phyloP scores from a whole-genome alignment of 495 filamentous ascomycete genomes.

The Annulohypoxylon moriforme region DNA sequence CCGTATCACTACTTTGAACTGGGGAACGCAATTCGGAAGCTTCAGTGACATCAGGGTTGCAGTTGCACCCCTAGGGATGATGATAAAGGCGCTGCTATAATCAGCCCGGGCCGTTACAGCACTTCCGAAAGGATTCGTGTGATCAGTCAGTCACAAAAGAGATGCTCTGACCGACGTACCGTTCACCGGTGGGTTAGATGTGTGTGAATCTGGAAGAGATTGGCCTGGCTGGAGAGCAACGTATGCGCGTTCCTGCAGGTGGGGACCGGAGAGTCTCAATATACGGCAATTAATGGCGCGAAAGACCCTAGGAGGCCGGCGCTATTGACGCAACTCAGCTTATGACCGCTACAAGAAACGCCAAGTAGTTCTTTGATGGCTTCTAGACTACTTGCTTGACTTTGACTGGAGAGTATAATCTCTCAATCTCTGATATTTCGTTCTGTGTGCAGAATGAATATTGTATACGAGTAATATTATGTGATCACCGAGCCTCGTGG shows the following conservation, averaged over 20 bases:
- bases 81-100: conserved; percentile 33
- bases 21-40: conserved; percentile 20
- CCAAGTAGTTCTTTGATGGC: conserved; percentile 2
- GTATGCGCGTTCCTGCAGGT: conserved; percentile 43
- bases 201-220: conserved; percentile 38
- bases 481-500: conserved; percentile 36
- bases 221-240: conserved; percentile 32
- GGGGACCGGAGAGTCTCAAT: conserved; percentile 29
- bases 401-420: not conserved
- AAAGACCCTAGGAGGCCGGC: conserved; percentile 15
- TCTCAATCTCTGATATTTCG: not conserved
- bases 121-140: conserved; percentile 42
- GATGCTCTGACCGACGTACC: conserved; percentile 32
- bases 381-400: conserved; percentile 1
- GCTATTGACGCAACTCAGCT: conserved; percentile 41
- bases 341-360: conserved; percentile 15
- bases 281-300: conserved; percentile 45
- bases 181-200: conserved; percentile 41
- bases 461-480: conserved; percentile 9
- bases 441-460: conserved; percentile 2
- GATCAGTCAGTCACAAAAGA: conserved; percentile 37
- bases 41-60: conserved; percentile 34
- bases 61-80: conserved; percentile 16
- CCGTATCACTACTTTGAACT: conserved; percentile 16
- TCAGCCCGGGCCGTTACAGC: conserved; percentile 33